Conservation (phyloP, 139 green algal species). For the Closterium sp. region DNA sequence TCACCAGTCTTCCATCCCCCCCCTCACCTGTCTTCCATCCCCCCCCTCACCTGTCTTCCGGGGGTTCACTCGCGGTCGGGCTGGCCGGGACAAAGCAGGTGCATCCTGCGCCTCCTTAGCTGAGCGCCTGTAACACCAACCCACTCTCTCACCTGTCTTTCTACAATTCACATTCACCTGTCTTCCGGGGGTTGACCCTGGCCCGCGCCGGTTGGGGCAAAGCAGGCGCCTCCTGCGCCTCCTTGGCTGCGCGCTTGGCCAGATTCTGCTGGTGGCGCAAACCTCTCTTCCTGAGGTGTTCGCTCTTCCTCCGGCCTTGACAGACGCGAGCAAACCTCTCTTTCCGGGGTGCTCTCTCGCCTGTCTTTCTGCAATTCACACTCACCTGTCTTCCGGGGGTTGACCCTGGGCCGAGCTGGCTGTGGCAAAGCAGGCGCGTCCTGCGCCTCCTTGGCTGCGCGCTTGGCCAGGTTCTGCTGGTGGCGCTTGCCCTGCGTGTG, state of each 20-base stretch:
- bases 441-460: slow-evolving; percentile 86
- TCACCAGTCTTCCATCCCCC: background rate
- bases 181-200: slow-evolving; percentile 39
- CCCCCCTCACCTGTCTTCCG: slow-evolving; percentile 26
- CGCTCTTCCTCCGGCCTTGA: background rate
- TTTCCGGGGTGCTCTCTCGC: background rate
- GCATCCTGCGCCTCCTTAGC: slow-evolving; percentile 89
- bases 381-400: slow-evolving; percentile 45
- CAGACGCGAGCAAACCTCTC: background rate
- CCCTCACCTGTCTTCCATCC: background rate
- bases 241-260: slow-evolving; percentile 90
- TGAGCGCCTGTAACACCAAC: slow-evolving; percentile 73
- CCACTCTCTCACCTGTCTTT: no score
- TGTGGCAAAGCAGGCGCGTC: slow-evolving; percentile 68
- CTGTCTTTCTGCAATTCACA: background rate
- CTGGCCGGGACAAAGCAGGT: slow-evolving; percentile 60
- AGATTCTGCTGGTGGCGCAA: slow-evolving; percentile 96
- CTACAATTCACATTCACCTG: background rate
- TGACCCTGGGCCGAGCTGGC: slow-evolving; percentile 62
- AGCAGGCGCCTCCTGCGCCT: slow-evolving; percentile 76
- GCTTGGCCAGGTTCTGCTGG: slow-evolving; percentile 98
- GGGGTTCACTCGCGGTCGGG: slow-evolving; percentile 57
- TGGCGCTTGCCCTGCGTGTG: slow-evolving; percentile 97
- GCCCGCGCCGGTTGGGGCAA: slow-evolving; percentile 68
- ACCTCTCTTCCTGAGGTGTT: no score